phyloP scores from a whole-genome alignment of 164 flowering plant genomes.

The Liquidambar formosana region DNA sequence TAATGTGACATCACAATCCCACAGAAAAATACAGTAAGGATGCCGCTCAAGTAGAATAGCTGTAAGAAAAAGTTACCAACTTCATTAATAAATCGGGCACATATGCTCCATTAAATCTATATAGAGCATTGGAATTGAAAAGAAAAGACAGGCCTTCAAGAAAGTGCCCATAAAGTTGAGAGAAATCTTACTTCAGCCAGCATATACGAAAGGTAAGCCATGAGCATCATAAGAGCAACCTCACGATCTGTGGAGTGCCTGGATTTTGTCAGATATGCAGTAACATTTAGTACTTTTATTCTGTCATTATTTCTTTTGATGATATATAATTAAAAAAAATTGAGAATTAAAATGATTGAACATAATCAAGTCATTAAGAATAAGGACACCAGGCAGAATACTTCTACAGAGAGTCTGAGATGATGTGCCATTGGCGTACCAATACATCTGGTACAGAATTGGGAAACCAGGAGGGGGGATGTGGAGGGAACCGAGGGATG shows the following conservation, averaged over 20 bases:
- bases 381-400: too few species aligned
- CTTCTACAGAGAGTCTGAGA: too few species aligned
- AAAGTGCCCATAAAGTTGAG: background rate
- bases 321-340: too few species aligned
- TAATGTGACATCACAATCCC: slow-evolving; percentile 91
- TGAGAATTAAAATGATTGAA: too few species aligned
- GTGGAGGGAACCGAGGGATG: too few species aligned
- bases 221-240: slow-evolving; percentile 85
- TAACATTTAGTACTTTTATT: background rate
- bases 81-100: background rate
- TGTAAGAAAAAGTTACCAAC: slow-evolving; percentile 33
- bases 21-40: slow-evolving; percentile 69
- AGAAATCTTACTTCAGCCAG: slow-evolving; percentile 67
- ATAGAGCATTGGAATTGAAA: background rate
- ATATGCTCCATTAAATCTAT: background rate
- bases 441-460: too few species aligned
- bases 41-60: slow-evolving; percentile 67
- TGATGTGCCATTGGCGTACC: too few species aligned
- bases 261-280: slow-evolving; percentile 7
- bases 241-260: slow-evolving; percentile 95
- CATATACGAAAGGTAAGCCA: slow-evolving; percentile 90
- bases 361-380: too few species aligned
- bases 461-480: too few species aligned
- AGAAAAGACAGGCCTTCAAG: background rate
- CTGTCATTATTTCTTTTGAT: background rate